Percentiles rank a stretch among this genome's conserved stretches.
Evolutionary conservation across 1,139 yeast genomes (phyloP).

Genomic region (Pichia sorboxylosa): DNA sequence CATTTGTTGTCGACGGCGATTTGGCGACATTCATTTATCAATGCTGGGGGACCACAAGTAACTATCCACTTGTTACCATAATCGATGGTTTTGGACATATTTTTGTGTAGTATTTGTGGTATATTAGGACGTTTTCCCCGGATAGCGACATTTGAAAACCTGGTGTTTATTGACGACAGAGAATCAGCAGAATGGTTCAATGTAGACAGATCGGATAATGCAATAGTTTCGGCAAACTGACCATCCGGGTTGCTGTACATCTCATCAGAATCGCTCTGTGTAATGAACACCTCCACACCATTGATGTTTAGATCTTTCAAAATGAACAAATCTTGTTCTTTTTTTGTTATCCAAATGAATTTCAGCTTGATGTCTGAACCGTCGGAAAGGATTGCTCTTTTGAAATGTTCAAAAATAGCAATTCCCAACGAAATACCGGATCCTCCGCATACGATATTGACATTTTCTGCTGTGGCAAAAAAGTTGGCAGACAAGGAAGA

Average conservation of each 20-base stretch:
- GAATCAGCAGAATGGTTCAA: slow-evolving; percentile 6
- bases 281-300: slow-evolving; percentile 27
- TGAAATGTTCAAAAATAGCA: slow-evolving; percentile 39
- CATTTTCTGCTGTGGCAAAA: slow-evolving; percentile 36
- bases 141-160: slow-evolving; percentile 5
- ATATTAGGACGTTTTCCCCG: slow-evolving; percentile 27
- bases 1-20: slow-evolving; percentile 33
- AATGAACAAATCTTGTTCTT: slow-evolving; percentile 32
- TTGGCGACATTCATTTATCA: slow-evolving; percentile 36
- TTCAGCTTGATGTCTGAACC: slow-evolving; percentile 19
- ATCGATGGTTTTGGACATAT: slow-evolving; percentile 23
- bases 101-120: slow-evolving; percentile 21
- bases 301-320: slow-evolving; percentile 26
- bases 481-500: slow-evolving; percentile 28
- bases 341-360: slow-evolving; percentile 44
- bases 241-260: background rate
- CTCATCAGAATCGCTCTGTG: slow-evolving; percentile 17
- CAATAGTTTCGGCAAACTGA: background rate
- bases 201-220: background rate
- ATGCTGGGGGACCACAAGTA: slow-evolving; percentile 58
- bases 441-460: slow-evolving; percentile 68
- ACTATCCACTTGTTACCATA: slow-evolving; percentile 39
- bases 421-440: slow-evolving; percentile 74
- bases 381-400: slow-evolving; percentile 13
- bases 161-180: slow-evolving; percentile 2